Evolutionary conservation across 2,329 filamentous ascomycete species (phyloP).

Genomic region (Trichoderma sp.): DNA sequence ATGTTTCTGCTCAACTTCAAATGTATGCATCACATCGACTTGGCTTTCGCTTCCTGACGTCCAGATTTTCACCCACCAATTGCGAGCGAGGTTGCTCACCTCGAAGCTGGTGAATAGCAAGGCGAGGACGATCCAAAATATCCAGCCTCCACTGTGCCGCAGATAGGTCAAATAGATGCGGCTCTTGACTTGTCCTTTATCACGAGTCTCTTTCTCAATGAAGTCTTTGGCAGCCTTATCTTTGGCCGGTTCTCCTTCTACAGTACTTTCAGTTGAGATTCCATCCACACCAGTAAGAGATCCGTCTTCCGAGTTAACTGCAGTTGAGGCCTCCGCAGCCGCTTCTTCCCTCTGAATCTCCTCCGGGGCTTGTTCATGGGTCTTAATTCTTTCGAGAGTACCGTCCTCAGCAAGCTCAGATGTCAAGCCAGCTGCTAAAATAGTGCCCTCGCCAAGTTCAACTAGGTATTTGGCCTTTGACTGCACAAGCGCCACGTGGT

Average conservation of each 20-base stretch:
- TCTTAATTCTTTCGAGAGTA: slow-evolving; percentile 55
- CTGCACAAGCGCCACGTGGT: slow-evolving; percentile 71
- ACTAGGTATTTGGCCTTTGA: slow-evolving; percentile 71
- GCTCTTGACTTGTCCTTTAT: slow-evolving; percentile 65
- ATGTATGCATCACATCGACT: slow-evolving; percentile 17
- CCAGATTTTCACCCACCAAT: slow-evolving; percentile 66
- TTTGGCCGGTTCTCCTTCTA: slow-evolving; percentile 44
- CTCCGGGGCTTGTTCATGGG: slow-evolving; percentile 47
- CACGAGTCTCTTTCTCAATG: slow-evolving; percentile 70
- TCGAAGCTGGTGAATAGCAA: slow-evolving; percentile 55
- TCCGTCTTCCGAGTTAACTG: slow-evolving; percentile 53
- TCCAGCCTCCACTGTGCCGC: slow-evolving; percentile 59
- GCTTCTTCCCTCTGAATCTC: slow-evolving; percentile 47
- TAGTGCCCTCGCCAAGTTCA: slow-evolving; percentile 65
- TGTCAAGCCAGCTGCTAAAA: slow-evolving; percentile 62
- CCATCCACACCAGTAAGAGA: slow-evolving; percentile 41
- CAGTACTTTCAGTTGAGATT: slow-evolving; percentile 37
- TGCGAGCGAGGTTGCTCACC: slow-evolving; percentile 54
- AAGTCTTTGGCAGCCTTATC: slow-evolving; percentile 63
- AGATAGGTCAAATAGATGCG: slow-evolving; percentile 68
- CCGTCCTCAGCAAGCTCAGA: slow-evolving; percentile 61
- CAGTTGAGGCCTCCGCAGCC: slow-evolving; percentile 42
- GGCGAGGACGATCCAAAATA: slow-evolving; percentile 57
- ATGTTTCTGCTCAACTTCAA: slow-evolving; percentile 30
- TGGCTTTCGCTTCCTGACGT: slow-evolving; percentile 38